Evolutionary conservation across 1,139 yeast genomes (phyloP).

Genomic region (Blastobotrys illinoisensis): DNA sequence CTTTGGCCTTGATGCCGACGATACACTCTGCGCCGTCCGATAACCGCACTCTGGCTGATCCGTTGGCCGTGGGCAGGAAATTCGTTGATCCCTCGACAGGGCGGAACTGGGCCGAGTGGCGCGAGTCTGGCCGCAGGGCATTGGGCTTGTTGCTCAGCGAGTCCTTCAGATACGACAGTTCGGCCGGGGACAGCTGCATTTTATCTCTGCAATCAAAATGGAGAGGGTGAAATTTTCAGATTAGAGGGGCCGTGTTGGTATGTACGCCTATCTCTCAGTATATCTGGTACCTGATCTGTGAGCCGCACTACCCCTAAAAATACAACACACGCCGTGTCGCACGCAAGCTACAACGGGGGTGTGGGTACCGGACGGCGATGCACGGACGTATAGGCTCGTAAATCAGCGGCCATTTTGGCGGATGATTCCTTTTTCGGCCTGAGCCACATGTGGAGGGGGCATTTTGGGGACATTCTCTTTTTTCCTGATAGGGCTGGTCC

Average conservation of each 20-base stretch:
- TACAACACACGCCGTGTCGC: too few species aligned
- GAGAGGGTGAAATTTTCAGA: not conserved
- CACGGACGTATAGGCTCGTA: not conserved
- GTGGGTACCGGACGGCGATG: not conserved
- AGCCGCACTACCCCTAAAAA: not conserved
- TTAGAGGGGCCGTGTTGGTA: not conserved
- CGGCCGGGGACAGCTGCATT: conserved; percentile 68
- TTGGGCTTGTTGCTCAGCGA: conserved; percentile 54
- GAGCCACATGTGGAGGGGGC: not conserved
- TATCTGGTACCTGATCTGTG: not conserved
- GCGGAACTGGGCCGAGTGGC: conserved; percentile 66
- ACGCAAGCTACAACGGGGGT: too few species aligned
- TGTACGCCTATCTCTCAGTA: not conserved
- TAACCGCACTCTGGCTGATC: conserved; percentile 80
- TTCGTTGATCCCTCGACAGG: conserved; percentile 81
- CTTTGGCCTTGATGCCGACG: conserved; percentile 82
- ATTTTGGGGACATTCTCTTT: not conserved
- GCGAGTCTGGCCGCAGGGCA: conserved; percentile 77
- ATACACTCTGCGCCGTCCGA: conserved; percentile 91
- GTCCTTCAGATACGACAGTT: conserved; percentile 70
- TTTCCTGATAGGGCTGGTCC: not conserved
- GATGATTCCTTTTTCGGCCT: not conserved
- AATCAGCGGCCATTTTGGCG: not conserved
- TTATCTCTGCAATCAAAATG: not conserved
- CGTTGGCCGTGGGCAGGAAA: conserved; percentile 81